phyloP scores from a whole-genome alignment of 805 yeast species.

The Komagataella ulmi region DNA sequence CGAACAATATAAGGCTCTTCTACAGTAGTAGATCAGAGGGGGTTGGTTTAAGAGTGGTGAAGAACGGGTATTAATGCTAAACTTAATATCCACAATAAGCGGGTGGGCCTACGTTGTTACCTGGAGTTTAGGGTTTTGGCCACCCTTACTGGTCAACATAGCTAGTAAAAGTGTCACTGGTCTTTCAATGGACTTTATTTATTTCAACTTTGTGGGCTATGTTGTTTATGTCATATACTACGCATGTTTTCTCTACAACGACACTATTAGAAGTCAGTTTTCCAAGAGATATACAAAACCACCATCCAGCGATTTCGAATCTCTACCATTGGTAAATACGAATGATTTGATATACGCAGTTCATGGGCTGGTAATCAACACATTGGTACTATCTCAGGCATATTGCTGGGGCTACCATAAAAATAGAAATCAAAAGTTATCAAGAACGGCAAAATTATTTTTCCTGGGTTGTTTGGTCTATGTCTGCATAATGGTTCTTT shows the following conservation, averaged over 20 bases:
- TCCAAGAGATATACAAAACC: conserved; percentile 11
- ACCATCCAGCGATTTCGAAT: not conserved
- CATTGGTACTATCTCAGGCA: conserved; percentile 16
- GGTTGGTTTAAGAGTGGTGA: not conserved
- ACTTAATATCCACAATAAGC: conserved; percentile 7
- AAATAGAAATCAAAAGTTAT: conserved; percentile 16
- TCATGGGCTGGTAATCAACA: conserved; percentile 15
- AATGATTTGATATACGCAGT: conserved; percentile 19
- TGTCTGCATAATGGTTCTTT: conserved; percentile 6
- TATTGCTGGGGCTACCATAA: conserved; percentile 19
- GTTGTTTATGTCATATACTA: conserved; percentile 17
- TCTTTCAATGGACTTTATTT: conserved; percentile 19
- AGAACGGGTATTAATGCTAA: not conserved
- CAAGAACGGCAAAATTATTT: conserved; percentile 9
- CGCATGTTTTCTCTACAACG: conserved; percentile 9
- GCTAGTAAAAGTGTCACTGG: conserved; percentile 19
- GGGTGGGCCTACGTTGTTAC: conserved; percentile 18
- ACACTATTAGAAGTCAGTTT: conserved; percentile 15
- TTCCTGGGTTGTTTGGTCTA: conserved; percentile 1
- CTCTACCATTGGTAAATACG: conserved; percentile 14
- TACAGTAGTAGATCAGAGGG: not conserved
- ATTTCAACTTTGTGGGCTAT: conserved; percentile 20
- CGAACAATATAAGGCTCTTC: not conserved
- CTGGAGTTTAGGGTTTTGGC: conserved; percentile 20
- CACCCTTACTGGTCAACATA: conserved; percentile 17